Conservation (phyloP, 202 grass and related monocot species). For the Miscanthus sacchariflorus region DNA sequence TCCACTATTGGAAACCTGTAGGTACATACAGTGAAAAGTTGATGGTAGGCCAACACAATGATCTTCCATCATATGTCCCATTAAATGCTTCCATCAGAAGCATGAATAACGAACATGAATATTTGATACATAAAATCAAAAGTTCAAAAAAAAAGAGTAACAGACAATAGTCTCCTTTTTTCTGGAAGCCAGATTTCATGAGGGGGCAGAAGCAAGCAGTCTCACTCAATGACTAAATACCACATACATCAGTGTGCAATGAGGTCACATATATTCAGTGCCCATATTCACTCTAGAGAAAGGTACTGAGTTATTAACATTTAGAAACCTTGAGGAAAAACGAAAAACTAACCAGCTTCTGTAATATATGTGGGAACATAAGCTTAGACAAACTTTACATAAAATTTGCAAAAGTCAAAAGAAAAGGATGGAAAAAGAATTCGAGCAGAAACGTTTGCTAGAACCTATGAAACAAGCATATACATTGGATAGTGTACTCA, state of each 20-base stretch:
- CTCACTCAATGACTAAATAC: background rate
- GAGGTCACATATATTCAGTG: background rate
- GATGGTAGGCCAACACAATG: background rate
- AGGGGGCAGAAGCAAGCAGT: conserved; percentile 3
- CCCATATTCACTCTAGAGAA: background rate
- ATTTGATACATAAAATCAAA: conserved; percentile 17
- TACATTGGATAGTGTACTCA: background rate
- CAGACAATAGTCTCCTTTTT: background rate
- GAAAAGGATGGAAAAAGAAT: background rate
- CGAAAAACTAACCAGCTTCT: no score
- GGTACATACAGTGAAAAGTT: background rate
- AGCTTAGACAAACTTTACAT: background rate
- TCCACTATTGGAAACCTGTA: conserved; percentile 97
- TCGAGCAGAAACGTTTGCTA: background rate
- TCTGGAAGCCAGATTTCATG: background rate
- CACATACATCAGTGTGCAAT: background rate
- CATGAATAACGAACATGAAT: background rate
- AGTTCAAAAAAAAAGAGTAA: background rate
- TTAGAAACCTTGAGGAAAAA: no score
- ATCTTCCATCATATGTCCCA: background rate
- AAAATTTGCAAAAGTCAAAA: background rate
- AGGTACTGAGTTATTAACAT: no score
- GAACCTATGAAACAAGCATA: background rate
- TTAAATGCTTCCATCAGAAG: background rate
- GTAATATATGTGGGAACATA: no score